Conservation (phyloP, 1,284 basidiomycete genomes). For the Cutaneotrichosporon cutaneum region DNA sequence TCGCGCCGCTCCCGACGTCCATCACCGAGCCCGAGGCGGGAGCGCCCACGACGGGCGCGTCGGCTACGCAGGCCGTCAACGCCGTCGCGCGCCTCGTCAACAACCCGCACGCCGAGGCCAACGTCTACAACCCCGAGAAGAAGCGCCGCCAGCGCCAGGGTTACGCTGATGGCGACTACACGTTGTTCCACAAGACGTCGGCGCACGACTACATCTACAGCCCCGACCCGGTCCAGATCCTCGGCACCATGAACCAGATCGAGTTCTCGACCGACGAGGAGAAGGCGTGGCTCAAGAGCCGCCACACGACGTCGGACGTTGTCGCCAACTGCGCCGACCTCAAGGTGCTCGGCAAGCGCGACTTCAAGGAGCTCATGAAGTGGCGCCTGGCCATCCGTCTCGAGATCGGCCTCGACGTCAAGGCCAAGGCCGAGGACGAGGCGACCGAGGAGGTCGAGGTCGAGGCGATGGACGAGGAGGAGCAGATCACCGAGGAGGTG, state of each 20-base stretch:
- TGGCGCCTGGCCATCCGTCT: conserved; percentile 84
- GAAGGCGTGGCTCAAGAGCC: conserved; percentile 73
- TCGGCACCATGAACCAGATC: conserved; percentile 83
- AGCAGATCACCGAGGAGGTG: conserved; percentile 83
- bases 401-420: conserved; percentile 80
- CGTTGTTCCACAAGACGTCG: conserved; percentile 72
- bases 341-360: conserved; percentile 95
- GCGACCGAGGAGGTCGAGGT: conserved; percentile 73
- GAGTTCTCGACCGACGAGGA: conserved; percentile 80
- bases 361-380: conserved; percentile 90
- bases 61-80: conserved; percentile 40
- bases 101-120: conserved; percentile 62
- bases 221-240: conserved; percentile 71
- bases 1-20: conserved; percentile 56
- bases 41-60: conserved; percentile 28
- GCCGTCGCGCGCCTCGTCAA: conserved; percentile 36
- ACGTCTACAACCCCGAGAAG: conserved; percentile 97
- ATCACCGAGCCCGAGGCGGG: conserved; percentile 34
- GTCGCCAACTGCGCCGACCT: conserved; percentile 82
- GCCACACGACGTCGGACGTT: conserved; percentile 76
- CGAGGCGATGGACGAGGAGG: conserved; percentile 79
- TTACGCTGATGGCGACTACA: conserved; percentile 94
- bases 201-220: conserved; percentile 72
- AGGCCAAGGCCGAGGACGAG: conserved; percentile 68
- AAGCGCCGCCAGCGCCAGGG: conserved; percentile 89